These are phyloP conservation scores for Arthromyces matolae DNA, from an alignment of 768 basidiomycete species.

Conservation along the genomic window DNA sequence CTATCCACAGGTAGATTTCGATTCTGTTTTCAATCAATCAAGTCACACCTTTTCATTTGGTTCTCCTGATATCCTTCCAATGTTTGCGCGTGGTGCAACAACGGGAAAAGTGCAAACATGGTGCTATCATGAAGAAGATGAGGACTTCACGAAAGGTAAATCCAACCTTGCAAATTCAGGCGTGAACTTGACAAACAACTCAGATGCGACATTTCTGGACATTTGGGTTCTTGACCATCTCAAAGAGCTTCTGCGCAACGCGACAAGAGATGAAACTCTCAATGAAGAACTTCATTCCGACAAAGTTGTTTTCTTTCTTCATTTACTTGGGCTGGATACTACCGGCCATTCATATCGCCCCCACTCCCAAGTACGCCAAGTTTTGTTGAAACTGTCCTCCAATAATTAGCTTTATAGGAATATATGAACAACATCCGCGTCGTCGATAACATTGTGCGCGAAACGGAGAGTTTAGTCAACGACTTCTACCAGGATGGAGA, in stretches of 20 bases:
- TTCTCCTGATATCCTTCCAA: slow-evolving; percentile 84
- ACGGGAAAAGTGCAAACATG: slow-evolving; percentile 69
- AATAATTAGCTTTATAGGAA: slow-evolving; percentile 45
- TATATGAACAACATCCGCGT: slow-evolving; percentile 83
- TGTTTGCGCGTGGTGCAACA: slow-evolving; percentile 76
- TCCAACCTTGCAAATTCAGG: not conserved
- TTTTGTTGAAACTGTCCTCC: not conserved
- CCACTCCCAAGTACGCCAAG: slow-evolving; percentile 55
- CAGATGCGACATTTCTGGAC: slow-evolving; percentile 41
- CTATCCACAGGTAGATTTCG: slow-evolving; percentile 62
- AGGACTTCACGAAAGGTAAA: slow-evolving; percentile 83
- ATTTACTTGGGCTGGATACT: slow-evolving; percentile 80
- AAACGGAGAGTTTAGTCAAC: slow-evolving; percentile 57
- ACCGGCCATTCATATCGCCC: slow-evolving; percentile 87
- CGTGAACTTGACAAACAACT: not conserved
- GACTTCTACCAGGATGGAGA: slow-evolving; percentile 66
- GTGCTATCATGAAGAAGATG: slow-evolving; percentile 72
- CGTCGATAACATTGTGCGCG: slow-evolving; percentile 69
- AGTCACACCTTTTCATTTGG: slow-evolving; percentile 78
- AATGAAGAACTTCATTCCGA: slow-evolving; percentile 49
- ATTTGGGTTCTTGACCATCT: slow-evolving; percentile 77
- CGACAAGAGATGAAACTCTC: slow-evolving; percentile 48
- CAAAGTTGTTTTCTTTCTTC: slow-evolving; percentile 76
- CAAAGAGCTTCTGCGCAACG: slow-evolving; percentile 56
- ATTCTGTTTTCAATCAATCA: slow-evolving; percentile 85